Base-by-base conservation (phyloP, 208 protist species). In the Crithidia mellificae region DNA sequence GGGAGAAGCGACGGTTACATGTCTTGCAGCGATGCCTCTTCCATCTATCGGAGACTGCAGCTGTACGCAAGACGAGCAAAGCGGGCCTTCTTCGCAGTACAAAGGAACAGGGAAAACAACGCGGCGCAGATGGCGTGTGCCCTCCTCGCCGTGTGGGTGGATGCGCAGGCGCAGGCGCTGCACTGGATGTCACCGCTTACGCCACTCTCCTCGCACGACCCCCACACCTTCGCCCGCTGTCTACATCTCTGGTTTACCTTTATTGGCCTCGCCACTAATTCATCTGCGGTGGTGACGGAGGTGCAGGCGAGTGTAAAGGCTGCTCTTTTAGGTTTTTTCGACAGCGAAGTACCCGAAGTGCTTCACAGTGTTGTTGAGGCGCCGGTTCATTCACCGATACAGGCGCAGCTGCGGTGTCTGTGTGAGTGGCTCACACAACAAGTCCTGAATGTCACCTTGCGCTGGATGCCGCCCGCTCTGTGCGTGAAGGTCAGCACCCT, bases 241-340 rank as follows among this genome's bases (percentile, higher is more conserved):
- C 27, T 55, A 2, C 20, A 20, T 15, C 41, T 65, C 0, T 65
- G 59, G 59, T 65, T 65, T 12, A 55, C 30, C 47, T 65, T 55
- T 14, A 17, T 65, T 9, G 59, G 59, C 0, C 27, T 11, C 15
- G 43, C 27, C 11, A 12, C 34, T 11, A n/a, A 22, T 1, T 6
- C 30, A 25, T 12, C 2, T 11, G 11, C 6, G 3, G 34, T 0
- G 0, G 59, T 3, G 0, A n/a, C 34, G 46, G 29, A 65, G 25
- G 22, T 53, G 6, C 46, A 53, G 29, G 20, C 59, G 29, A 17
- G 3, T 2, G 47, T 65, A 32, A 5, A 38, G 17, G 30, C 46
- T 12, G 32, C 22, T 2, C 14, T 65, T 44, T 34, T 65, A 30
- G 15, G 6, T 6, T 39, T 0, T 41, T 20, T 22, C 3, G 41